Evolutionary conservation across 495 filamentous ascomycete genomes (phyloP).

Genomic region (Penicillium angulare): DNA sequence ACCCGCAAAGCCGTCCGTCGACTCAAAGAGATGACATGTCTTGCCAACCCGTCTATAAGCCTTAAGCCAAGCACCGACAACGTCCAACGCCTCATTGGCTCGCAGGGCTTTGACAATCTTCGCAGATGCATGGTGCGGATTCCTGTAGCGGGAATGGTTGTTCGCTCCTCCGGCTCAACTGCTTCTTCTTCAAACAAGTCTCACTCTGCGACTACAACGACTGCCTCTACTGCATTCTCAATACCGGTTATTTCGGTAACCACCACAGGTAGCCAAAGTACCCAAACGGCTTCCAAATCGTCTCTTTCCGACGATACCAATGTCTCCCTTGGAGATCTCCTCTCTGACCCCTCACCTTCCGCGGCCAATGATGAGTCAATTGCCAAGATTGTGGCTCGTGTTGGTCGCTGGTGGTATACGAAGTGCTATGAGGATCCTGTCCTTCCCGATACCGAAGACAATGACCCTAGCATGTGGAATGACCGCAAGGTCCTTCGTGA

Average conservation of each 20-base stretch:
- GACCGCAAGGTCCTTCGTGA: slow-evolving; percentile 75
- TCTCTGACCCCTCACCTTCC: slow-evolving; percentile 56
- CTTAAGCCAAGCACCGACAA: slow-evolving; percentile 77
- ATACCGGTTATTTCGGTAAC: slow-evolving; percentile 26
- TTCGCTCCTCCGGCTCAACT: slow-evolving; percentile 35
- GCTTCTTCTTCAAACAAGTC: slow-evolving; percentile 34
- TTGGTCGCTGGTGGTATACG: slow-evolving; percentile 96
- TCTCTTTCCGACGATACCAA: slow-evolving; percentile 47
- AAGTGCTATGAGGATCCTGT: slow-evolving; percentile 80
- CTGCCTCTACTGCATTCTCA: slow-evolving; percentile 29
- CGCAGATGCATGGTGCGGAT: slow-evolving; percentile 87
- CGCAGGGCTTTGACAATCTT: slow-evolving; percentile 77
- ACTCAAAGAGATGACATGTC: slow-evolving; percentile 73
- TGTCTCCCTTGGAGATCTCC: slow-evolving; percentile 65
- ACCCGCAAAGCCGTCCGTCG: slow-evolving; percentile 72
- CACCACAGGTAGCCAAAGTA: slow-evolving; percentile 24
- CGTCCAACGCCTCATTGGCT: slow-evolving; percentile 71
- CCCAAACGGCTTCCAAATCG: slow-evolving; percentile 19
- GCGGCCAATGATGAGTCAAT: slow-evolving; percentile 72
- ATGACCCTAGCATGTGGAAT: slow-evolving; percentile 70
- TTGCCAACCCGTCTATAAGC: slow-evolving; percentile 58
- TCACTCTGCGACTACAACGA: slow-evolving; percentile 21
- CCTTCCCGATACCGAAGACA: slow-evolving; percentile 46
- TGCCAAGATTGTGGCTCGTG: slow-evolving; percentile 84
- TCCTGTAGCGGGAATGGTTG: slow-evolving; percentile 74